A percentile compares a stretch with the other conserved stretches of the same genome.
Evolutionary conservation across 345 rosid genomes (phyloP).

Genomic region (Eucalyptus camaldulensis): DNA sequence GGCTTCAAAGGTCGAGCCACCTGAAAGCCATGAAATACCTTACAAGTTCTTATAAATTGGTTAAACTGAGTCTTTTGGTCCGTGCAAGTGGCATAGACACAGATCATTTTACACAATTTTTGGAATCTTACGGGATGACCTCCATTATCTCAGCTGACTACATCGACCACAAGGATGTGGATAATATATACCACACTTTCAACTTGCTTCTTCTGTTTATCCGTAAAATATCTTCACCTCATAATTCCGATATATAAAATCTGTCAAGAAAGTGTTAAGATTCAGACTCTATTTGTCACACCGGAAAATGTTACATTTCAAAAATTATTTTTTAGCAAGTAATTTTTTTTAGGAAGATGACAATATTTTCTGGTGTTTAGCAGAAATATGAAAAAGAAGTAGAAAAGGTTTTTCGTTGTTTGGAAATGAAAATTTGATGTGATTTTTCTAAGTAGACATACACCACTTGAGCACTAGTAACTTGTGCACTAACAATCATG

Average conservation of each 20-base stretch:
- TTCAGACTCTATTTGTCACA: too few species aligned
- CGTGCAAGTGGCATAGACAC: background rate
- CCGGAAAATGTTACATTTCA: fast-evolving
- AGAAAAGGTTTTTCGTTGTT: too few species aligned
- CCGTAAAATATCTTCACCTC: background rate
- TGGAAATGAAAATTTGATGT: too few species aligned
- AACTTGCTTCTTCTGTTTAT: background rate
- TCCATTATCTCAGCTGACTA: background rate
- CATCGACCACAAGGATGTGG: background rate
- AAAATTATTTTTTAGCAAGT: too few species aligned
- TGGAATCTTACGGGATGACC: background rate
- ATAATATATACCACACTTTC: background rate
- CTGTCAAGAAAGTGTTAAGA: background rate
- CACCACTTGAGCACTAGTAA: too few species aligned
- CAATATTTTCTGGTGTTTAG: too few species aligned
- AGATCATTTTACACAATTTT: background rate
- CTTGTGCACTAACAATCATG: too few species aligned
- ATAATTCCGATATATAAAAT: background rate
- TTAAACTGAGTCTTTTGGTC: background rate
- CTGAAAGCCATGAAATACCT: background rate
- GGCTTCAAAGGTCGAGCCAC: background rate
- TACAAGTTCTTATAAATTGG: background rate
- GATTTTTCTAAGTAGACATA: too few species aligned
- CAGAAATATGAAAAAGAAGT: too few species aligned
- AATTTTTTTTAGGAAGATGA: too few species aligned